Base-by-base conservation (phyloP, 805 yeast species). In the Suhomyces faveliae region DNA sequence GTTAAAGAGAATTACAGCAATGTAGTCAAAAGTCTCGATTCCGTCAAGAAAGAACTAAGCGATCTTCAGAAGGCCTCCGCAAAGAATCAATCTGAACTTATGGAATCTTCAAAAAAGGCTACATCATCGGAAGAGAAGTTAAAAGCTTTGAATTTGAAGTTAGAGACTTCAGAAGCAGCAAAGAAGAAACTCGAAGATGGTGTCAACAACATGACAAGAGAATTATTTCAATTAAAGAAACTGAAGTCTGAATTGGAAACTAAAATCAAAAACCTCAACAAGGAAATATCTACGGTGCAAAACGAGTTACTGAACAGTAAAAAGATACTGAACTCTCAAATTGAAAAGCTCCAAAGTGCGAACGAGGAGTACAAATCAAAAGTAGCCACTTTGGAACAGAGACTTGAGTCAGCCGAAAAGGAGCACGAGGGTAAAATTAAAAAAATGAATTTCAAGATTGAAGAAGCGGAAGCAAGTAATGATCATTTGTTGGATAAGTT, bases 131-230 rank as follows among this genome's bases (percentile, higher is more conserved):
- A 55, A 5, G 73, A 63, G 10, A 43, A 60, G 0, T 40, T 65
- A 13, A 65, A 63, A 25, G 57, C 59, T 13, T 53, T 76, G 13
- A 63, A 64, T 35, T 49, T 50, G 2, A 71, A 72, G 49, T 55
- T 76, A 12, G 60, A 59, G 3, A 50, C 59, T 1, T 47, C 68
- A 6, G 73, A 68, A 39, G 63, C 62, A 7, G 78, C 76, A 10
- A 85, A 81, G 55, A 73, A 74, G 21, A 84, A 79, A 53, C 87
- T 92, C 1, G 97, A 91, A 58, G 84, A 81, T 50, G 97, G 96
- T 3, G 84, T 91, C 44, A 90, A 90, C 61, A 90, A 89, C 56
- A 87, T 91, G 96, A 86, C 85, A 46, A 73, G 92, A 35, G 98
- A 91, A 53, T 69, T 91, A 24, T 79, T 89, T 63, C 78, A 78